These are phyloP conservation scores for Hypoxylon rubiginosum DNA, from an alignment of 2,329 filamentous ascomycete genomes.

Conservation along the genomic window DNA sequence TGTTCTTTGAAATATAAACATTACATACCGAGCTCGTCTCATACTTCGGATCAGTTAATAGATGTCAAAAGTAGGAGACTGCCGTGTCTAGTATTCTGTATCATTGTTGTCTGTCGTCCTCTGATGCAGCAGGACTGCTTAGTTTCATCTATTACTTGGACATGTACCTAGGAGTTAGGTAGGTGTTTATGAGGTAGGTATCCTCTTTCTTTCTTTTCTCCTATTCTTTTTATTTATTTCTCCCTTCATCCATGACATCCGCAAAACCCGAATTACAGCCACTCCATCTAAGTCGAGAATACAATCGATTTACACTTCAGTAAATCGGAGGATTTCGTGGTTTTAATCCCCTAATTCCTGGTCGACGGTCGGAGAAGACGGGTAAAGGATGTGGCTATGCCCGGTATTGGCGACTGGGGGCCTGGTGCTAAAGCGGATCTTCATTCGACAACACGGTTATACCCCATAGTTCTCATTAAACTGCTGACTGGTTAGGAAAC, in stretches of 20 bases:
- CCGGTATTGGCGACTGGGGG: conserved; percentile 8
- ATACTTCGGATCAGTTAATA: neutral
- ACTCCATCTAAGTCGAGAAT: too few relatives aligned
- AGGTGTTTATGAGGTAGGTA: too few relatives aligned
- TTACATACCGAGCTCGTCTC: neutral
- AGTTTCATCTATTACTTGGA: too few relatives aligned
- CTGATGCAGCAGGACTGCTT: too few relatives aligned
- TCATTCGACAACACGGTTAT: conserved; percentile 28
- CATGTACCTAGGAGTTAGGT: too few relatives aligned
- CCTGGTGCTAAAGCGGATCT: conserved; percentile 14
- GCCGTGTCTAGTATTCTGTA: too few relatives aligned
- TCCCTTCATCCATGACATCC: too few relatives aligned
- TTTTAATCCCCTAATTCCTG: neutral
- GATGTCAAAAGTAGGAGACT: neutral
- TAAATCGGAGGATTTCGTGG: neutral
- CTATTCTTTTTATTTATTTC: too few relatives aligned
- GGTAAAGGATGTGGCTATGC: conserved; percentile 28
- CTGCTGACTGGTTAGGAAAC: neutral
- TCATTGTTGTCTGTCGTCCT: too few relatives aligned
- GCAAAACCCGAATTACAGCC: too few relatives aligned
- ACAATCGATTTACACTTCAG: too few relatives aligned
- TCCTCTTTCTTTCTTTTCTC: too few relatives aligned
- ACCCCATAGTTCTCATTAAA: conserved; percentile 22
- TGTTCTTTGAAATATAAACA: neutral
- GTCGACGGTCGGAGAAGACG: conserved; percentile 9